Evolutionary conservation across 768 basidiomycete species (phyloP).

Genomic region (Suillus ampliporus): DNA sequence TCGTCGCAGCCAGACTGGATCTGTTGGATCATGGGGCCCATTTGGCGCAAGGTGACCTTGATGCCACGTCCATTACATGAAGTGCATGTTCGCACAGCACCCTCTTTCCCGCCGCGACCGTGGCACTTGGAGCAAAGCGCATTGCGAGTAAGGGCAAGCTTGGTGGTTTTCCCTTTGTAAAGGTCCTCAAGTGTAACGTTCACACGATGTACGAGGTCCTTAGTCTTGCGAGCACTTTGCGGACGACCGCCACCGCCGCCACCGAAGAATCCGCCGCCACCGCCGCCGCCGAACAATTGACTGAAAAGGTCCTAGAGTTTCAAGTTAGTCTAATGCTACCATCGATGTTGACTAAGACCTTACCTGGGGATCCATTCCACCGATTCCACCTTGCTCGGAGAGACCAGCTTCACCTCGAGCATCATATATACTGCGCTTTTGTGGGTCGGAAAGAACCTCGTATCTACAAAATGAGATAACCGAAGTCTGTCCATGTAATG

Average conservation of each 20-base stretch:
- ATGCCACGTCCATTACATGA: slow-evolving; percentile 89
- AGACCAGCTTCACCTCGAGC: slow-evolving; percentile 91
- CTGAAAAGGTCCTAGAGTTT: slow-evolving; percentile 87
- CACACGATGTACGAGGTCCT: slow-evolving; percentile 97
- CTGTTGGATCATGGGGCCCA: slow-evolving; percentile 99
- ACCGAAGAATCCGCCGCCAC: slow-evolving; percentile 76
- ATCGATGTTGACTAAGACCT: slow-evolving; percentile 25
- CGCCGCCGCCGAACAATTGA: slow-evolving; percentile 89
- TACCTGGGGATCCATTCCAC: slow-evolving; percentile 96
- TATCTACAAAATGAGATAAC: slow-evolving; percentile 57
- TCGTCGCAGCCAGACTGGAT: slow-evolving; percentile 95
- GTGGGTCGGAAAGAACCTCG: slow-evolving; percentile 89
- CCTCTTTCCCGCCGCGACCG: slow-evolving; percentile 97
- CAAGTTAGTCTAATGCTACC: neutral
- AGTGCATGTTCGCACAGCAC: slow-evolving; percentile 82
- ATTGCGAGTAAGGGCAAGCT: slow-evolving; percentile 95
- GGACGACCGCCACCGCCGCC: slow-evolving; percentile 58
- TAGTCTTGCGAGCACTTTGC: slow-evolving; percentile 88
- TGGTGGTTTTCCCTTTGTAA: slow-evolving; percentile 98
- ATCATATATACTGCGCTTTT: slow-evolving; percentile 86
- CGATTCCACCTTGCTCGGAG: slow-evolving; percentile 85
- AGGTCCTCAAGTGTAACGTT: slow-evolving; percentile 97
- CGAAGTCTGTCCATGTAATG: slow-evolving; percentile 15
- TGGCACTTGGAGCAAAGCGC: slow-evolving; percentile 93
- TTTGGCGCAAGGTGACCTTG: slow-evolving; percentile 90